These are phyloP conservation scores for Ajuga reptans DNA, from an alignment of 305 asterid species.

Conservation along the genomic window DNA sequence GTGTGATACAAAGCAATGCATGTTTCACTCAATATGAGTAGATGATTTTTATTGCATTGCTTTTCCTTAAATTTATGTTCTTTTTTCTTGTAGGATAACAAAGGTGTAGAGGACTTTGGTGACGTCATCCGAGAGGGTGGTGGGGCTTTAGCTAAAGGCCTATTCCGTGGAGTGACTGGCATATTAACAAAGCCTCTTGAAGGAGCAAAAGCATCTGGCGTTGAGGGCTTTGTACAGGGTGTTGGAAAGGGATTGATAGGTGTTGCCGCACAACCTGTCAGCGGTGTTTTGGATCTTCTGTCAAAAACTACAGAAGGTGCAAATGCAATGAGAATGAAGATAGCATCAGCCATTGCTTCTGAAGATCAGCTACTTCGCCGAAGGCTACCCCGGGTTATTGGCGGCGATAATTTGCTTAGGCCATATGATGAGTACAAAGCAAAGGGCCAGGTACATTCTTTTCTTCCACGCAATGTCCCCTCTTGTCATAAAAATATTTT, in stretches of 20 bases:
- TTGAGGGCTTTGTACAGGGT: slow-evolving; percentile 99
- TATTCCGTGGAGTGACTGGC: slow-evolving; percentile 95
- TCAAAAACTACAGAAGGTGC: slow-evolving; percentile 99
- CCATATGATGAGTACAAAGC: slow-evolving; percentile 91
- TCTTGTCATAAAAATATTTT: neutral
- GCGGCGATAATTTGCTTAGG: slow-evolving; percentile 90
- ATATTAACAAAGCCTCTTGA: slow-evolving; percentile 97
- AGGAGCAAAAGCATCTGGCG: slow-evolving; percentile 99
- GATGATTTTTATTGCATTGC: slow-evolving; percentile 3
- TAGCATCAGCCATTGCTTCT: slow-evolving; percentile 91
- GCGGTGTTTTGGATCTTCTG: slow-evolving; percentile 92
- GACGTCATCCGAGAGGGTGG: slow-evolving; percentile 99
- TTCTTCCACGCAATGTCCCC: slow-evolving; percentile 18
- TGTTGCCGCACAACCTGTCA: slow-evolving; percentile 99
- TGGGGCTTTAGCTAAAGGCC: slow-evolving; percentile 96
- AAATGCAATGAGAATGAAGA: slow-evolving; percentile 97
- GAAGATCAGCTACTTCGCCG: slow-evolving; percentile 93
- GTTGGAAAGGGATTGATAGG: slow-evolving; percentile 97
- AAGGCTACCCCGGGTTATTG: slow-evolving; percentile 89
- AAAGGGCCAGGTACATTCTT: slow-evolving; percentile 75
- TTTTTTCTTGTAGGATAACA: slow-evolving; percentile 58
- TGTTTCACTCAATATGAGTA: neutral
- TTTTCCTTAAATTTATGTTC: neutral
- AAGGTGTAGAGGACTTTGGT: slow-evolving; percentile 95
- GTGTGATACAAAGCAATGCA: neutral